These are phyloP conservation scores for Gossypium mustelinum DNA, from an alignment of 345 rosid species.

Conservation along the genomic window DNA sequence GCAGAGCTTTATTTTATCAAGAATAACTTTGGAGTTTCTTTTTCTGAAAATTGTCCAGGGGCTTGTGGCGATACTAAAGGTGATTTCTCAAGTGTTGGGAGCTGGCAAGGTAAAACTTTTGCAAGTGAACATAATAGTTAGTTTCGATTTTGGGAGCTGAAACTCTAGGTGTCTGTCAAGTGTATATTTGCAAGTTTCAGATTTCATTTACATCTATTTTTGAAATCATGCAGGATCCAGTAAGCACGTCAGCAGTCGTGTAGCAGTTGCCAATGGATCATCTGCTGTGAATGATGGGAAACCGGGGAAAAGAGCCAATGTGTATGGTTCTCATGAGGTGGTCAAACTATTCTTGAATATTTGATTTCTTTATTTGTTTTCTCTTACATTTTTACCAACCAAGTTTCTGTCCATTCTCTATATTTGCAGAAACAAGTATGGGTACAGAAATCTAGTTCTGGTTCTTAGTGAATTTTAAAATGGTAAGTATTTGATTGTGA, in stretches of 20 bases:
- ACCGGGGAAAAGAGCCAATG: slow-evolving; percentile 34
- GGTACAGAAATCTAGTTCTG: slow-evolving; percentile 60
- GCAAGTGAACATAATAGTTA: slow-evolving; percentile 39
- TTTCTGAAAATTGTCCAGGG: slow-evolving; percentile 20
- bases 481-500: slow-evolving; percentile 26
- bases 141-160: slow-evolving; percentile 15
- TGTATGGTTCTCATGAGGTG: slow-evolving; percentile 42
- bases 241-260: slow-evolving; percentile 41
- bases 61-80: slow-evolving; percentile 27
- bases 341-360: background rate
- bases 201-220: background rate
- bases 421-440: slow-evolving; percentile 55
- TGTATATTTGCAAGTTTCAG: background rate
- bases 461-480: slow-evolving; percentile 29
- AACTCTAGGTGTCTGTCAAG: background rate
- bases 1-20: background rate
- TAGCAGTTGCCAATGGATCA: slow-evolving; percentile 32
- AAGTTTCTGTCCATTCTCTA: background rate
- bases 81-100: slow-evolving; percentile 25
- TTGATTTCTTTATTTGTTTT: background rate
- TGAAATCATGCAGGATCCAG: slow-evolving; percentile 35
- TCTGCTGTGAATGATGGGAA: slow-evolving; percentile 29
- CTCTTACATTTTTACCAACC: background rate
- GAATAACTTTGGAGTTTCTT: background rate
- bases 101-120: slow-evolving; percentile 27